A percentile compares a stretch with the other conserved stretches of the same genome.
phyloP scores from a whole-genome alignment of 352 stramenopile species.

The Globisporangium solare region DNA sequence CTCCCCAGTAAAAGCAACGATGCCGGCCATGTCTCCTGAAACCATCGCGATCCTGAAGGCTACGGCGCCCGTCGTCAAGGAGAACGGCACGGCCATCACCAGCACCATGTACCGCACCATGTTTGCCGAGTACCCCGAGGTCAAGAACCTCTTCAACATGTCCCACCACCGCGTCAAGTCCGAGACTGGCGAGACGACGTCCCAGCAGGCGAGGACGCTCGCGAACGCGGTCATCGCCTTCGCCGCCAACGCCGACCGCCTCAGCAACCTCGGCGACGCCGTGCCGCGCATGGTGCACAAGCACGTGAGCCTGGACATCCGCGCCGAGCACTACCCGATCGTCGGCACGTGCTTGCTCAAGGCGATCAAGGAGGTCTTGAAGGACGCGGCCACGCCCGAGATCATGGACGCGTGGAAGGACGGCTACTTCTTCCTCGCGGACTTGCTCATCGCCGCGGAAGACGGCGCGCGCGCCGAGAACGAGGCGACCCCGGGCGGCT shows the following conservation, averaged over 20 bases:
- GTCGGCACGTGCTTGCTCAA: slow-evolving; percentile 48
- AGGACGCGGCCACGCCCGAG: slow-evolving; percentile 49
- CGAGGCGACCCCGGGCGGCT: slow-evolving; percentile 33
- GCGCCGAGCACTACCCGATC: slow-evolving; percentile 66
- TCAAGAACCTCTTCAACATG: slow-evolving; percentile 72
- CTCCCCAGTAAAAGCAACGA: no score
- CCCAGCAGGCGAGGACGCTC: slow-evolving; percentile 43
- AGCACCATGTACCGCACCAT: slow-evolving; percentile 67
- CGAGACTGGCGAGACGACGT: slow-evolving; percentile 25
- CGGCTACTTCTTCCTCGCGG: slow-evolving; percentile 50
- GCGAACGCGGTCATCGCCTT: slow-evolving; percentile 56
- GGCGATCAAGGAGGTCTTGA: slow-evolving; percentile 52
- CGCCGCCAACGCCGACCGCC: slow-evolving; percentile 57
- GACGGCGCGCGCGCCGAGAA: slow-evolving; percentile 31
- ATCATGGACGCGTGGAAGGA: slow-evolving; percentile 55
- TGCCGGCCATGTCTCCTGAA: slow-evolving; percentile 1
- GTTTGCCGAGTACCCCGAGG: slow-evolving; percentile 56
- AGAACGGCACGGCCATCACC: slow-evolving; percentile 57
- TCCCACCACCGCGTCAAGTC: slow-evolving; percentile 44
- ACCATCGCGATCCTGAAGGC: slow-evolving; percentile 61
- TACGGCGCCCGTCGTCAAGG: slow-evolving; percentile 57
- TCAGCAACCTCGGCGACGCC: slow-evolving; percentile 37
- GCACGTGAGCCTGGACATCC: slow-evolving; percentile 55
- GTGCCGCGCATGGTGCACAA: slow-evolving; percentile 60
- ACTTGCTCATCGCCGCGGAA: slow-evolving; percentile 58